Conservation (phyloP, 441 rosid genomes). For the Lepidium campestre region DNA sequence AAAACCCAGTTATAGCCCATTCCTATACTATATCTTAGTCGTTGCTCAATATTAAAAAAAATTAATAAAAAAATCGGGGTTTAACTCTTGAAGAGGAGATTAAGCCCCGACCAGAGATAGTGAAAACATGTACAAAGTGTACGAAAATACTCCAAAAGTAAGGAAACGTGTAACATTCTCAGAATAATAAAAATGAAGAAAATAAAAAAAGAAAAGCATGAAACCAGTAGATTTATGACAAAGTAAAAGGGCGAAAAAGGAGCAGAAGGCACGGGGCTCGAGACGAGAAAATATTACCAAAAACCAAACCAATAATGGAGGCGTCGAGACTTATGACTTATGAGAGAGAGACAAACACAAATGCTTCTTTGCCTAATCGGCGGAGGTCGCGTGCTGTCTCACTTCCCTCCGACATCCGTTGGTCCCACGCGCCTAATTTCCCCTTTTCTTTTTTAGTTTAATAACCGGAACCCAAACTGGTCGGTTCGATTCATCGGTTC, state of each 20-base stretch:
- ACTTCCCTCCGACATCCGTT: conserved; percentile 20
- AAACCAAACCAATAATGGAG: conserved; percentile 24
- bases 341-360: conserved; percentile 13
- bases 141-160: neutral
- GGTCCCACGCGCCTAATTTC: conserved; percentile 16
- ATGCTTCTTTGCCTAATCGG: conserved; percentile 31
- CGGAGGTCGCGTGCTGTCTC: conserved; percentile 26
- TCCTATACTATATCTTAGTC: no score
- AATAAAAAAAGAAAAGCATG: neutral
- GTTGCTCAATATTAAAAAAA: no score
- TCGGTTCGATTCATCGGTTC: neutral
- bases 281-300: conserved; percentile 17
- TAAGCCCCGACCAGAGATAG: neutral
- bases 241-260: conserved; percentile 6
- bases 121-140: neutral
- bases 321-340: neutral
- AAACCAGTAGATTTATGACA: conserved; percentile 8
- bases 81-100: no score
- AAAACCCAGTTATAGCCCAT: no score
- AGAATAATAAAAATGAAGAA: conserved; percentile 1
- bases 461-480: neutral
- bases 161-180: neutral
- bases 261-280: conserved; percentile 27
- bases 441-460: neutral
- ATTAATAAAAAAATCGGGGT: no score